Evolutionary conservation across 768 basidiomycete species (phyloP).

Genomic region (Sutorius australiensis): DNA sequence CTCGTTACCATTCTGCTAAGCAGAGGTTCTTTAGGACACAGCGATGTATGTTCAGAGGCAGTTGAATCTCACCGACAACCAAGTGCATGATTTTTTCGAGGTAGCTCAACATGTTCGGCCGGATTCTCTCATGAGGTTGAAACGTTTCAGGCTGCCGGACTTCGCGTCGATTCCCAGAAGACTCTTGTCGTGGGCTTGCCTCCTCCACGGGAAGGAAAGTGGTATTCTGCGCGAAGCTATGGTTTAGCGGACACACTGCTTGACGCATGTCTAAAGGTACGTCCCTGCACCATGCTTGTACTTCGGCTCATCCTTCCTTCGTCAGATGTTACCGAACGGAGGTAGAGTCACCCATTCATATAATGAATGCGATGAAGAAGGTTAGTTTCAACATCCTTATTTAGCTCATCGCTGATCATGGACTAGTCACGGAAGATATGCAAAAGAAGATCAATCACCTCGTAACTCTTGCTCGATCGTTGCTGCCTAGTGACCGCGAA

Average conservation of each 20-base stretch:
- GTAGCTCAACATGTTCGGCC: conserved; percentile 18
- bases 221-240: conserved; percentile 40
- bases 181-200: conserved; percentile 46
- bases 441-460: conserved; percentile 41
- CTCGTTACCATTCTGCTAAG: background rate
- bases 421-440: conserved; percentile 31
- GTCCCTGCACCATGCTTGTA: background rate
- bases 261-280: conserved; percentile 35
- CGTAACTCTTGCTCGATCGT: conserved; percentile 34
- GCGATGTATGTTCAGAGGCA: conserved; percentile 43
- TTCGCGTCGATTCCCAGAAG: conserved; percentile 37
- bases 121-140: background rate
- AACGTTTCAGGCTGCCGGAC: conserved; percentile 35
- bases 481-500: conserved; percentile 37
- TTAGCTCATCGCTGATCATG: background rate
- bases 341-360: conserved; percentile 31
- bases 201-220: conserved; percentile 33
- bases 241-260: conserved; percentile 41
- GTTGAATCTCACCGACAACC: conserved; percentile 34
- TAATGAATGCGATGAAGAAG: conserved; percentile 17
- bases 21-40: conserved; percentile 34
- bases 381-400: conserved; percentile 8
- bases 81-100: conserved; percentile 46
- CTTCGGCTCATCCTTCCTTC: background rate
- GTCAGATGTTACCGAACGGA: conserved; percentile 42